Conservation (phyloP, 768 basidiomycete species). For the Tremella mesenterica region DNA sequence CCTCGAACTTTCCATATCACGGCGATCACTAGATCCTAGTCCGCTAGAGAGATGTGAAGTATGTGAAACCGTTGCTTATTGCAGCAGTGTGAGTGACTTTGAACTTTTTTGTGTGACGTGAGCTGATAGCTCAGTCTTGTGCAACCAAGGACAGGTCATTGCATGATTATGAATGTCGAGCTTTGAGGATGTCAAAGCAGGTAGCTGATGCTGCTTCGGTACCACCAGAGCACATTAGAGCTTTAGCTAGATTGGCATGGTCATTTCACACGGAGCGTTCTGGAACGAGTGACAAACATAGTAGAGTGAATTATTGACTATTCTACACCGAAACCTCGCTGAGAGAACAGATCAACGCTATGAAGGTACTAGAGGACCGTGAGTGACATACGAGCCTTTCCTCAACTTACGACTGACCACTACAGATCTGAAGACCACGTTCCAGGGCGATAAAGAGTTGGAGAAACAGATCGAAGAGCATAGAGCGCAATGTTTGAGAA, state of each 20-base stretch:
- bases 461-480: constrained; percentile 29
- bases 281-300: neutral
- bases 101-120: neutral
- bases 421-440: constrained; percentile 57
- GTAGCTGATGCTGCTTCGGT: neutral
- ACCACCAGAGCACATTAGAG: neutral
- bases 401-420: constrained; percentile 50
- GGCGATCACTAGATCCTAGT: constrained; percentile 12
- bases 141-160: neutral
- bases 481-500: constrained; percentile 10
- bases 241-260: neutral
- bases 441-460: constrained; percentile 42
- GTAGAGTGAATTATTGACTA: too few relatives aligned
- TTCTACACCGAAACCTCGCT: neutral
- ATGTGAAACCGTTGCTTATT: constrained; percentile 68
- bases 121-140: neutral
- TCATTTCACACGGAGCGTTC: neutral
- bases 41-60: constrained; percentile 61
- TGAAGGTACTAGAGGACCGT: constrained; percentile 43
- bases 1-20: constrained; percentile 17
- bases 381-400: neutral
- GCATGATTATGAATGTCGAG: neutral
- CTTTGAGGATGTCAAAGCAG: neutral
- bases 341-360: neutral
- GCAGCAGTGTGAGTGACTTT: constrained; percentile 54